Base-by-base conservation (phyloP, 176 grass and related monocot genomes). In the Zoysia japonica region DNA sequence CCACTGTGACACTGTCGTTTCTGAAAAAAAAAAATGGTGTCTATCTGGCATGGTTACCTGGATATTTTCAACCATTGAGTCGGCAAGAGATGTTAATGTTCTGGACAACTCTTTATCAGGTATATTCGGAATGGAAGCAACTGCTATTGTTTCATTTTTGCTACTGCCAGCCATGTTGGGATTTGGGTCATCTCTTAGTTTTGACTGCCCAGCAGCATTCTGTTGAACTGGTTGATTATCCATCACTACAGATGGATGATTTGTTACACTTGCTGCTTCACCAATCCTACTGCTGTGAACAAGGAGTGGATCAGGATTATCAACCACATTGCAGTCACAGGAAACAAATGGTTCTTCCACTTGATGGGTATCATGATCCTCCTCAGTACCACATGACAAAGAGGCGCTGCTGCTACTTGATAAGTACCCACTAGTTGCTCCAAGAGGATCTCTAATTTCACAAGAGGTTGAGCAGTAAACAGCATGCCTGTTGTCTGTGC, bases 31-130 rank as follows among this genome's bases (percentile, higher is more conserved):
- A 62, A 19, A 78, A 6, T 11, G 28, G 11, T 43, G 3, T 53
- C 42, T 74, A 45, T 76, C 49, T 54, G 17, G 63, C 13, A 69
- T 64, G 44, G 11, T 84, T 78, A 99, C 96, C 92, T 99, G 90
- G 80, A 99, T 89, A 87, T 99, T 95, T 69, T 91, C 92, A 77
- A 86, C 74, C 90, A 99, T 95, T 41, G 92, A 93, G 63, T 95
- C 86, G 9, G 92, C 96, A 16, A 99, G 47, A 69, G 47, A 83
- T 80, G 84, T 99, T 76, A 94, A 88, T 84, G 87, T 87, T 78
- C 44, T 70, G 3, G 78, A 64, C 46, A 93, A 78, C 39, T 90
- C 84, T 65, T 85, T 88, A 84, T 93, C 88, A 47, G 68, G 68
- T 65, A 66, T 72, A 81, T 91, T 84, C 40, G 73, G 72, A 46